A percentile compares a stretch with the other conserved stretches of the same genome.
Evolutionary conservation across 192 early-diverging fungal genomes (phyloP).

Genomic region (Coemansia javaensis): DNA sequence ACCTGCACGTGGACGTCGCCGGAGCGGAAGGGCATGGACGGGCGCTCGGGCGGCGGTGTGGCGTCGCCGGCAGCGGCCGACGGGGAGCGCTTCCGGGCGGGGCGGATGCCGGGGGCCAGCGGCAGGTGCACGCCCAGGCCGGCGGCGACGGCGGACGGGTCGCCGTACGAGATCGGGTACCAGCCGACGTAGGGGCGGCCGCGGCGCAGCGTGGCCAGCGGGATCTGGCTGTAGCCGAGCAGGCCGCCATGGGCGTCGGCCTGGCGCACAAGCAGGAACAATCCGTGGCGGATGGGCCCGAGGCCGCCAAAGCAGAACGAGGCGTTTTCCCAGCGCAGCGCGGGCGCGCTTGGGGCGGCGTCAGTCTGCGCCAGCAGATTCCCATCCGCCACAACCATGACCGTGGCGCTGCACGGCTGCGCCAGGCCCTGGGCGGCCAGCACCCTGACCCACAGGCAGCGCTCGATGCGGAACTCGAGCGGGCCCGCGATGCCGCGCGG

Average conservation of each 20-base stretch:
- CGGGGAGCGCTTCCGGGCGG: slow-evolving; percentile 4
- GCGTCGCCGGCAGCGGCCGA: neutral
- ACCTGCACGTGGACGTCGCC: slow-evolving; percentile 42
- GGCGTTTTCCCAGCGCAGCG: slow-evolving; percentile 3
- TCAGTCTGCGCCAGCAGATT: slow-evolving; percentile 21
- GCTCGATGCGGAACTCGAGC: slow-evolving; percentile 30
- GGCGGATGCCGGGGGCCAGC: slow-evolving; percentile 12
- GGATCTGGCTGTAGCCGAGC: slow-evolving; percentile 39
- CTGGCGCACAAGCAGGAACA: slow-evolving; percentile 20
- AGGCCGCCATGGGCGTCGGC: slow-evolving; percentile 4
- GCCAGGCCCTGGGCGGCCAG: slow-evolving; percentile 20
- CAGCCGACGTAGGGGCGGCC: slow-evolving; percentile 41
- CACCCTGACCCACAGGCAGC: slow-evolving; percentile 41
- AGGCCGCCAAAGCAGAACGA: slow-evolving; percentile 37
- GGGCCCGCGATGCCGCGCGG: neutral
- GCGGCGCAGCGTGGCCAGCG: slow-evolving; percentile 24
- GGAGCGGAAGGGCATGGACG: slow-evolving; percentile 35
- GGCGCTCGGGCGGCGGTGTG: neutral
- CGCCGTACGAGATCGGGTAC: slow-evolving; percentile 42
- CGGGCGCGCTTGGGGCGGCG: slow-evolving; percentile 2
- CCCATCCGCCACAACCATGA: slow-evolving; percentile 27
- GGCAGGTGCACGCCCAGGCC: slow-evolving; percentile 14
- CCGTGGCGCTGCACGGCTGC: slow-evolving; percentile 1
- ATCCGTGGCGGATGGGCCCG: slow-evolving; percentile 13
- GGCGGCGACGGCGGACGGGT: slow-evolving; percentile 4